Evolutionary conservation across 305 asterid genomes (phyloP), one percentile per base, ranked within the genome.

Genomic region (Fraxinus baroniana): DNA sequence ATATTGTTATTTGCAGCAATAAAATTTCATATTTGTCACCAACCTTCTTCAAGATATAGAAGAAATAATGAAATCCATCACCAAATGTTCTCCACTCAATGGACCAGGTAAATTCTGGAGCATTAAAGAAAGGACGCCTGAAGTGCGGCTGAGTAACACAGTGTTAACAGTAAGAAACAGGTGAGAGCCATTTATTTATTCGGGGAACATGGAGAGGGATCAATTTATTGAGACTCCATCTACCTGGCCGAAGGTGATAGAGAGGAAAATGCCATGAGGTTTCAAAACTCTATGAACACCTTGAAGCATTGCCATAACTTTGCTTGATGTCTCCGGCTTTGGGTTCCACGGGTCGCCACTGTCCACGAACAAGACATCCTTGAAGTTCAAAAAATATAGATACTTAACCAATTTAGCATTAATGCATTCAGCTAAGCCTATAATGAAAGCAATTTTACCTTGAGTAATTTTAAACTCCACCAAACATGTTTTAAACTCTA

Each of bases 261-360:
- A 96, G 79, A 96, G 88, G 91, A 94, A 94, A 84, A 89, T 83
- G 44, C 99, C 98, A 80, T 89, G 39, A 76, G 94, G 97, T 88
- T 91, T 96, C 90, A 96, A 78, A 79, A 93, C 97, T 83, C 97
- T 91, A 86, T 96, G 97, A 79, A 91, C 87, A 85, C 91, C 96
- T 81, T 86, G 93, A 86, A 96, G 99, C 98, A 94, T 92, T 68
- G 90, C 84, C 94, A 87, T 92, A 71, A 93, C 98, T 66, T 83
- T 91, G 83, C 90, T 83, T 60, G 87, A 94, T 24, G 98, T 93
- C 41, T 60, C 89, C 71, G 93, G 89, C 87, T 87, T 92, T n/a
- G 99, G 99, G 83, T 91, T 93, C 99, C 98, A 96, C 18, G 99
- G 99, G 81, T 95, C 98, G 46, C 99, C 98, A 79, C 98, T 89